Evolutionary conservation across 371 early-diverging fungal genomes (phyloP).

Genomic region (Syncephalis plumigaleata): DNA sequence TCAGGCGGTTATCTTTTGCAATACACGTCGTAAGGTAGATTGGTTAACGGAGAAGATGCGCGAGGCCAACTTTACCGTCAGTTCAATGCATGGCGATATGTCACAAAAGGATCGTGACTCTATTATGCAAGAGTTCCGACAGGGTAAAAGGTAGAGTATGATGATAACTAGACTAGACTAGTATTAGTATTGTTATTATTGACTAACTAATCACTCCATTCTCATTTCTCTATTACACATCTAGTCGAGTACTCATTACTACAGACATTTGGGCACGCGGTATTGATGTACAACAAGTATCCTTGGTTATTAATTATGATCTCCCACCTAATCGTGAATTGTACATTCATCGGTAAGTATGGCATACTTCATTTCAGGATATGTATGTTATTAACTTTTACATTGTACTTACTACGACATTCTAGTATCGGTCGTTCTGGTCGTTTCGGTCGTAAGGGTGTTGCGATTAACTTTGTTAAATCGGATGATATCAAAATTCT

Average conservation of each 20-base stretch:
- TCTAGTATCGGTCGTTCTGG: constrained; percentile 88
- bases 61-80: constrained; percentile 88
- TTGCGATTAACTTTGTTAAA: constrained; percentile 95
- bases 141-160: constrained; percentile 29
- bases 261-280: constrained; percentile 95
- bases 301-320: constrained; percentile 93
- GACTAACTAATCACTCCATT: constrained; percentile 3
- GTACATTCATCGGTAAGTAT: constrained; percentile 68
- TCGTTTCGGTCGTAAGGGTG: constrained; percentile 96
- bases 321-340: constrained; percentile 85
- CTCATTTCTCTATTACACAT: too few relatives aligned
- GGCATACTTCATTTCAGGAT: too few relatives aligned
- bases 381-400: too few relatives aligned
- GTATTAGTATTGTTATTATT: not conserved
- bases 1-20: constrained; percentile 99
- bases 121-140: constrained; percentile 86
- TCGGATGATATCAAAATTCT: constrained; percentile 73
- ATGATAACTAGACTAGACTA: constrained; percentile 11
- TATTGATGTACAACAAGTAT: constrained; percentile 96
- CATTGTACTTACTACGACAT: too few relatives aligned
- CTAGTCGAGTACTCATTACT: constrained; percentile 80
- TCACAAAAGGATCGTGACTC: constrained; percentile 79
- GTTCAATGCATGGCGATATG: constrained; percentile 98
- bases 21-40: constrained; percentile 96
- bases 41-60: constrained; percentile 93